These are phyloP conservation scores for Stagonosporopsis vannaccii DNA, from an alignment of 2,329 filamentous ascomycete genomes.

Conservation along the genomic window DNA sequence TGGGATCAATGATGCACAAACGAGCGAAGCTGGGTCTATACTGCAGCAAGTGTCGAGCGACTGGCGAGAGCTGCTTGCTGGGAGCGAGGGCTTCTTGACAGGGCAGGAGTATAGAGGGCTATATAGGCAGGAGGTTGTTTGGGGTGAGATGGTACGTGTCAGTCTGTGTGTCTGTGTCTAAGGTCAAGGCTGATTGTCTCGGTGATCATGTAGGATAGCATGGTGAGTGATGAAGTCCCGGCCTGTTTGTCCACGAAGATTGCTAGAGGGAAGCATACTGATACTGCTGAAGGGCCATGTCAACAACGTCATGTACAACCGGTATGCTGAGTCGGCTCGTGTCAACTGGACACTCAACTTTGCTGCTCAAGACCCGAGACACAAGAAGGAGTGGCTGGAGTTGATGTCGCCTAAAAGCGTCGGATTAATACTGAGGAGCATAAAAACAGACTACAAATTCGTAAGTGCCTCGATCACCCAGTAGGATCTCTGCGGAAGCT, in stretches of 20 bases:
- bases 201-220: constrained; percentile 54
- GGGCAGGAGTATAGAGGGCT: constrained; percentile 67
- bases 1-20: constrained; percentile 68
- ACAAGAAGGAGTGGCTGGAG: constrained; percentile 71
- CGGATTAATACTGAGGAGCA: constrained; percentile 80
- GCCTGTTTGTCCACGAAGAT: background rate
- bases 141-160: constrained; percentile 80
- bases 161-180: background rate
- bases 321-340: constrained; percentile 82
- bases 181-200: constrained; percentile 9
- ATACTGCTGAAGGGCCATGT: constrained; percentile 69
- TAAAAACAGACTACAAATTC: constrained; percentile 87
- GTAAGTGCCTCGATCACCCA: constrained; percentile 58
- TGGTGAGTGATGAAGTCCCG: constrained; percentile 52
- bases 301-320: constrained; percentile 84
- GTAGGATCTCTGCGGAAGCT: constrained; percentile 7
- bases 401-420: constrained; percentile 71
- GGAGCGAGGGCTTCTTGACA: constrained; percentile 78
- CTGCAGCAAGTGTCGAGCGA: constrained; percentile 66
- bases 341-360: constrained; percentile 81
- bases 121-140: constrained; percentile 72
- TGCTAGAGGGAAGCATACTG: constrained; percentile 2
- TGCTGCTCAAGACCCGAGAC: constrained; percentile 66
- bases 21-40: constrained; percentile 65
- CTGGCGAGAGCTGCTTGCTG: constrained; percentile 76